Evolutionary conservation across 768 basidiomycete genomes (phyloP).

Genomic region (Podaxis carcinomalis): DNA sequence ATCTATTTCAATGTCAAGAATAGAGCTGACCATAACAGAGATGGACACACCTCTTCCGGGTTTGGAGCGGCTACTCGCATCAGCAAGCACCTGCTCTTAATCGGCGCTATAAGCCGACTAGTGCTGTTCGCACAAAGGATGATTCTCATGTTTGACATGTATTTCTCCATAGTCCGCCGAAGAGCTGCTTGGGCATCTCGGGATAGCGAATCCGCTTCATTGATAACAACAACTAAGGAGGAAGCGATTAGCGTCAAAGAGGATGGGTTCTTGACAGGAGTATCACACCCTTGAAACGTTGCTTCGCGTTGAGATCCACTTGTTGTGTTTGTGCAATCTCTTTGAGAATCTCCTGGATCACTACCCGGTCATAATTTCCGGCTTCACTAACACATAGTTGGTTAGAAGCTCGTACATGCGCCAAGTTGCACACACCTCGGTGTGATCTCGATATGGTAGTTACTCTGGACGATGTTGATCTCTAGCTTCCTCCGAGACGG

Average conservation of each 20-base stretch:
- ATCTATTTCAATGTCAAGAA: slow-evolving; percentile 50
- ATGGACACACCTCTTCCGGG: slow-evolving; percentile 56
- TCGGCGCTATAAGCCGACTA: slow-evolving; percentile 92
- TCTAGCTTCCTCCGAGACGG: slow-evolving; percentile 93
- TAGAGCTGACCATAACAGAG: slow-evolving; percentile 2
- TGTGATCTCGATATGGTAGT: slow-evolving; percentile 96
- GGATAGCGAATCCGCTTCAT: slow-evolving; percentile 92
- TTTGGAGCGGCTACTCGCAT: slow-evolving; percentile 90
- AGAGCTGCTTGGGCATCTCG: slow-evolving; percentile 97
- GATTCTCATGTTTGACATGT: slow-evolving; percentile 96
- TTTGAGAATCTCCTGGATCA: slow-evolving; percentile 95
- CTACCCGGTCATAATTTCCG: slow-evolving; percentile 89
- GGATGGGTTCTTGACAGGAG: background rate
- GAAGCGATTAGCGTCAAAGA: background rate
- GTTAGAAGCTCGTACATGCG: background rate
- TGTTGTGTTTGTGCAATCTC: slow-evolving; percentile 99
- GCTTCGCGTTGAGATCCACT: slow-evolving; percentile 91
- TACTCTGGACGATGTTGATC: slow-evolving; percentile 95
- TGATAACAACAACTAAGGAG: slow-evolving; percentile 87
- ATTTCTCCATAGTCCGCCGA: slow-evolving; percentile 98
- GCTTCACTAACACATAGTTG: slow-evolving; percentile 64
- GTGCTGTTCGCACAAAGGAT: slow-evolving; percentile 97
- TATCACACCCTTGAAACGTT: slow-evolving; percentile 86
- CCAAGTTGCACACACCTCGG: slow-evolving; percentile 62
- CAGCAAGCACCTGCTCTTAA: slow-evolving; percentile 91